Percentiles rank a stretch among this genome's conserved stretches.
phyloP scores from a whole-genome alignment of 371 early-diverging fungal genomes.

The Mortierella sp. region DNA sequence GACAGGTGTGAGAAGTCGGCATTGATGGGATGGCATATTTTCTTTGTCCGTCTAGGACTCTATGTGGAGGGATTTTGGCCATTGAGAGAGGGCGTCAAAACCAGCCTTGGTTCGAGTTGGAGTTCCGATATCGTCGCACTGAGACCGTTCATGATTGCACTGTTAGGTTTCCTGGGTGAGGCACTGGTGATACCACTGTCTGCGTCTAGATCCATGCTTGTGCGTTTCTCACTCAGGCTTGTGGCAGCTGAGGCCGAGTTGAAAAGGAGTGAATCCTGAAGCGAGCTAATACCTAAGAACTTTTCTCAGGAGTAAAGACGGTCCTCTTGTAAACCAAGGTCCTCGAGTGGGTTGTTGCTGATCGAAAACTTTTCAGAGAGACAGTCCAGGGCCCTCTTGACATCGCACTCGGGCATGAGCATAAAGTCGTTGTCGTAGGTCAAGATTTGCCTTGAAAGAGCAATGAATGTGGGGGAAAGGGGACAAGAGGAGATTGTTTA shows the following conservation, averaged over 20 bases:
- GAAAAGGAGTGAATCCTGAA: constrained; percentile 37
- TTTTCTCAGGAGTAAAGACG: constrained; percentile 24
- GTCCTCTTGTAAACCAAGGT: constrained; percentile 17
- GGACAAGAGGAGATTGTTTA: too few species aligned
- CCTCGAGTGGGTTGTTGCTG: constrained; percentile 39
- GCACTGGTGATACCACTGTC: too few species aligned
- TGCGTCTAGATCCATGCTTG: too few species aligned
- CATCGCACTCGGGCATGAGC: constrained; percentile 31
- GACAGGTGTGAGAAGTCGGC: constrained; percentile 26
- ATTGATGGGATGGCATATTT: constrained; percentile 16
- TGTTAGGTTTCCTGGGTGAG: too few species aligned
- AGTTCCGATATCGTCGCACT: too few species aligned
- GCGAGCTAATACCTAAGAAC: constrained; percentile 16
- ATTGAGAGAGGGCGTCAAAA: not conserved
- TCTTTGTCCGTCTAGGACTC: not conserved
- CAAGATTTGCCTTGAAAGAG: constrained; percentile 45
- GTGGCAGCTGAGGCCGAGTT: too few species aligned
- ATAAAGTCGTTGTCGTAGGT: constrained; percentile 43
- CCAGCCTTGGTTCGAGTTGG: too few species aligned
- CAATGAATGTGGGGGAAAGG: too few species aligned
- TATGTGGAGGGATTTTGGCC: not conserved
- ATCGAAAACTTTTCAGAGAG: constrained; percentile 21
- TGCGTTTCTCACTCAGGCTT: too few species aligned
- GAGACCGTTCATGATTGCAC: too few species aligned
- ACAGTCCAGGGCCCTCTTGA: constrained; percentile 22